A percentile compares a stretch with the other conserved stretches of the same genome.
Conservation (phyloP, 371 early-diverging fungal genomes). For the Dentiscutata heterogama region DNA sequence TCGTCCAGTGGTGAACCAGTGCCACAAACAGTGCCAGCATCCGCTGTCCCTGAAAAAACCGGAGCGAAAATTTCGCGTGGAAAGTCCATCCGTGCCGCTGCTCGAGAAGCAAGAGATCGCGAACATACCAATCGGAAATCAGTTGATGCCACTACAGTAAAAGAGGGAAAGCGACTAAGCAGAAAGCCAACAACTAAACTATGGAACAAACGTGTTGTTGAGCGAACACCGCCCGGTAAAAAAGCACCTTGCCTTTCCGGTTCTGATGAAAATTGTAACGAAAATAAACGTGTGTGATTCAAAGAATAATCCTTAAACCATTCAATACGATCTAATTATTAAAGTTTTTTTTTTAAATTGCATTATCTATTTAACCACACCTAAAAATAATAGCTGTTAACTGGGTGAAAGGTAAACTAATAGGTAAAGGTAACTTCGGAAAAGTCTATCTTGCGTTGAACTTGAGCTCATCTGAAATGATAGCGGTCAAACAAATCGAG, state of each 20-base stretch:
- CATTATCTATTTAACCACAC: not conserved
- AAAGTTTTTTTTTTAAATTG: not conserved
- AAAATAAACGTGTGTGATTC: constrained; percentile 4
- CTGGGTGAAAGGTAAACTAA: constrained; percentile 88
- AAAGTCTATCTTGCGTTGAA: constrained; percentile 91
- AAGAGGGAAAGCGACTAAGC: constrained; percentile 55
- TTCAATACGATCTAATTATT: not conserved
- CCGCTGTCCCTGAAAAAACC: constrained; percentile 46
- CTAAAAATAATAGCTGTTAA: constrained; percentile 48
- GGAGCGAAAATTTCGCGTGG: constrained; percentile 46
- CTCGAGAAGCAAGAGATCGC: constrained; percentile 63
- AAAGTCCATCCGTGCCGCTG: constrained; percentile 70
- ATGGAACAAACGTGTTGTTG: constrained; percentile 69
- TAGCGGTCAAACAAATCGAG: constrained; percentile 96
- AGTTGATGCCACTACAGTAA: constrained; percentile 56
- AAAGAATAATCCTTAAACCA: too few species aligned
- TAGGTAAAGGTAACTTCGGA: constrained; percentile 97
- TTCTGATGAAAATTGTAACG: not conserved
- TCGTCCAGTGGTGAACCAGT: constrained; percentile 35
- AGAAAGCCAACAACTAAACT: constrained; percentile 73
- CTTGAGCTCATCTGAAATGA: constrained; percentile 83
- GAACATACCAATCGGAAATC: constrained; percentile 20
- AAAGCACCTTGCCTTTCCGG: not conserved
- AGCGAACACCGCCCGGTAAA: constrained; percentile 59
- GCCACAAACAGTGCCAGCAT: constrained; percentile 44